Evolutionary conservation across 1,284 basidiomycete species (phyloP).

Genomic region (Trichosporon coremiiforme): DNA sequence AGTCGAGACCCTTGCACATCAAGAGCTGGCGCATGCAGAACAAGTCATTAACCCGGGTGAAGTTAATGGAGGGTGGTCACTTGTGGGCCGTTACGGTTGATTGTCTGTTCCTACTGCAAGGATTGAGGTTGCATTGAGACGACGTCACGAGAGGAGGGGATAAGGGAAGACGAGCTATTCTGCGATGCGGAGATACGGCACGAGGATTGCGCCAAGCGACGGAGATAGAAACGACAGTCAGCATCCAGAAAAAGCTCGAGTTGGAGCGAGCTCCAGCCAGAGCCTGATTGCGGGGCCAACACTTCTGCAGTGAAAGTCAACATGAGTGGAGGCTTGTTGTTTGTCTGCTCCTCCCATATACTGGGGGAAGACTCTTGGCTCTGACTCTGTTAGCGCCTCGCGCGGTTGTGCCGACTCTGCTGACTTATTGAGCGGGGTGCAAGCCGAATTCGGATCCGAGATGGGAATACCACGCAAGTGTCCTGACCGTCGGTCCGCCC

Average conservation of each 20-base stretch:
- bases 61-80: too few species aligned
- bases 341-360: not conserved
- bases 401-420: not conserved
- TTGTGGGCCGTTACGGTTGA: too few species aligned
- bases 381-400: not conserved
- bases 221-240: not conserved
- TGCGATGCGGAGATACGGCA: not conserved
- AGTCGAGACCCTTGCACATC: too few species aligned
- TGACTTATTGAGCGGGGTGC: not conserved
- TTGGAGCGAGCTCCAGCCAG: not conserved
- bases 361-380: not conserved
- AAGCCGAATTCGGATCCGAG: conserved; percentile 17
- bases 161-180: not conserved
- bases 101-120: not conserved
- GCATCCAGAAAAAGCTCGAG: too few species aligned
- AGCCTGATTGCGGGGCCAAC: not conserved
- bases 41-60: too few species aligned
- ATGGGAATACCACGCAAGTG: conserved; percentile 14
- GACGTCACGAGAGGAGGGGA: not conserved
- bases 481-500: not conserved
- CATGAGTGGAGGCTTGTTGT: not conserved
- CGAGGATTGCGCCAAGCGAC: not conserved
- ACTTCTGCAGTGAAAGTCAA: not conserved
- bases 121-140: not conserved
- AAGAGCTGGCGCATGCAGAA: too few species aligned